Conservation (phyloP, 306 rosid genomes). For the Sphenostylis stenocarpa region DNA sequence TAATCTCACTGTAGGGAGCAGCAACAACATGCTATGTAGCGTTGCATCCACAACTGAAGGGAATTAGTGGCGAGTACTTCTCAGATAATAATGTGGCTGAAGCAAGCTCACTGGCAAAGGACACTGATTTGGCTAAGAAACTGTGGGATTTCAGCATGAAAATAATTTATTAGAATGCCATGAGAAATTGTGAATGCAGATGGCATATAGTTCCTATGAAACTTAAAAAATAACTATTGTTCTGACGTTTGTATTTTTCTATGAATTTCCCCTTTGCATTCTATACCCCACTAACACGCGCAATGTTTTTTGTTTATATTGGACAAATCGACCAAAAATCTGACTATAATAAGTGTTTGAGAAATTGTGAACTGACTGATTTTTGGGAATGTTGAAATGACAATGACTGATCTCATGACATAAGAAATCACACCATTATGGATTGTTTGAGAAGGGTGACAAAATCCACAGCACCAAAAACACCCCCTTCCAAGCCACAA, state of each 20-base stretch:
- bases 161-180: constrained; percentile 22
- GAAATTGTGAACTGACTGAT: too few relatives aligned
- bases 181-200: not conserved
- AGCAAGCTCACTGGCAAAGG: constrained; percentile 43
- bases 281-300: not conserved
- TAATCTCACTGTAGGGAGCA: constrained; percentile 64
- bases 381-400: too few relatives aligned
- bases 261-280: not conserved
- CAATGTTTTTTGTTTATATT: too few relatives aligned
- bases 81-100: constrained; percentile 48
- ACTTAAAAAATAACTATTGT: too few relatives aligned
- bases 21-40: constrained; percentile 91
- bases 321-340: too few relatives aligned
- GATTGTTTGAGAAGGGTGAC: too few relatives aligned
- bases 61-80: constrained; percentile 69
- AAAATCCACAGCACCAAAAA: too few relatives aligned
- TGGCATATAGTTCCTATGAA: not conserved
- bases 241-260: not conserved
- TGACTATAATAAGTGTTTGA: too few relatives aligned
- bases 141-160: constrained; percentile 77
- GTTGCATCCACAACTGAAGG: constrained; percentile 67
- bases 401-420: too few relatives aligned
- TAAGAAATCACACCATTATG: too few relatives aligned
- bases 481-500: too few relatives aligned
- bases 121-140: constrained; percentile 62